A percentile compares a stretch with the other conserved stretches of the same genome.
phyloP scores from a whole-genome alignment of 441 rosid genomes.

The Syzygium syzygioides region DNA sequence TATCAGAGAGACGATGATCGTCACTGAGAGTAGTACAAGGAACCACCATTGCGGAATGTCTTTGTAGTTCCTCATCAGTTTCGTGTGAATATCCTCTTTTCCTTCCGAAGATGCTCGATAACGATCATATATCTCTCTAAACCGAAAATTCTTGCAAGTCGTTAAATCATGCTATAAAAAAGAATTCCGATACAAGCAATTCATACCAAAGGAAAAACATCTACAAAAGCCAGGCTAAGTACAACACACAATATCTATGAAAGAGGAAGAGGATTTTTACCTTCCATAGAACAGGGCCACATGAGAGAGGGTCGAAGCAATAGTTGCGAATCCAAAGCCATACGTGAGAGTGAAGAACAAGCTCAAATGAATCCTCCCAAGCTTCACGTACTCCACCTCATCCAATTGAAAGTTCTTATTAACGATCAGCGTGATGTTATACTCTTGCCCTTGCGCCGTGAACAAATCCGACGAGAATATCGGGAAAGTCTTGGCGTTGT shows the following conservation, averaged over 20 bases:
- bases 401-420: constrained; percentile 2
- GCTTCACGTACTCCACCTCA: background rate
- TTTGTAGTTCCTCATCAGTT: background rate
- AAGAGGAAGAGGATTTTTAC: background rate
- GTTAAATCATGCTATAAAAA: background rate
- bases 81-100: constrained; percentile 11
- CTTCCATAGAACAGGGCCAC: constrained; percentile 8
- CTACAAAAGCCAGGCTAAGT: background rate
- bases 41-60: constrained; percentile 15
- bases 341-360: background rate
- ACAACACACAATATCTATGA: background rate
- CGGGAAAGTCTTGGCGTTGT: constrained; percentile 1
- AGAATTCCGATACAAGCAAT: background rate
- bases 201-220: background rate
- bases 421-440: background rate
- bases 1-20: background rate
- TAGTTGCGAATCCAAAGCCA: constrained; percentile 15
- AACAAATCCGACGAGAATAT: constrained; percentile 6
- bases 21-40: background rate
- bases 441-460: background rate
- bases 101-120: background rate
- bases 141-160: background rate
- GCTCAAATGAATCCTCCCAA: constrained; percentile 6
- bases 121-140: constrained; percentile 5
- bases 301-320: constrained; percentile 4